Conservation (phyloP, 345 rosid genomes). For the Bruguiera parviflora region DNA sequence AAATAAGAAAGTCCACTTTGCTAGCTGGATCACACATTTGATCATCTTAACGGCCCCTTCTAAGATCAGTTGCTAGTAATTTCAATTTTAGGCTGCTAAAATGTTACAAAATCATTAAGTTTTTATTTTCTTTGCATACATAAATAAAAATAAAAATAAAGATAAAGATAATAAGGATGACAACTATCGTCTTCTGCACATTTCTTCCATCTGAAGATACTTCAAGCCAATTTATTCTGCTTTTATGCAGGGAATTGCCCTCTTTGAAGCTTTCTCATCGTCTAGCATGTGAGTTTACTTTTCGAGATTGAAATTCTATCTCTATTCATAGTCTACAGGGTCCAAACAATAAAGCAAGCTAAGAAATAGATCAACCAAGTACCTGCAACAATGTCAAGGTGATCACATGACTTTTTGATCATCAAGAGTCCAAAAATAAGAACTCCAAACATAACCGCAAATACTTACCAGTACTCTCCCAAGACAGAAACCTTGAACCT, state of each 20-base stretch:
- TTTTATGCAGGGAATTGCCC: not conserved
- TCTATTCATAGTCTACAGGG: not conserved
- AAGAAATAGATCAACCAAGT: constrained; percentile 16
- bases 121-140: too few relatives aligned
- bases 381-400: constrained; percentile 23
- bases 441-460: not conserved
- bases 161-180: not conserved
- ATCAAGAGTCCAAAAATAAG: constrained; percentile 23
- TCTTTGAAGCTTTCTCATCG: too few relatives aligned
- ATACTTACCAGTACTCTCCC: constrained; percentile 21
- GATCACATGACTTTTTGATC: not conserved
- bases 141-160: not conserved
- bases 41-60: not conserved
- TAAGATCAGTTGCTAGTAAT: not conserved
- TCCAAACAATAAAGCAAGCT: constrained; percentile 24
- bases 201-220: constrained; percentile 14
- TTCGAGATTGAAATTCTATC: too few relatives aligned
- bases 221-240: constrained; percentile 3
- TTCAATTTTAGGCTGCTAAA: too few relatives aligned
- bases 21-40: constrained; percentile 8
- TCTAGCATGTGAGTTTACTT: too few relatives aligned
- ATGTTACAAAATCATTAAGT: too few relatives aligned
- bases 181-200: not conserved
- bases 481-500: constrained; percentile 28
- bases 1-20: not conserved